Evolutionary conservation across 2,329 filamentous ascomycete species (phyloP), one percentile per base, ranked within the genome.

Genomic region (Botrytis aclada): DNA sequence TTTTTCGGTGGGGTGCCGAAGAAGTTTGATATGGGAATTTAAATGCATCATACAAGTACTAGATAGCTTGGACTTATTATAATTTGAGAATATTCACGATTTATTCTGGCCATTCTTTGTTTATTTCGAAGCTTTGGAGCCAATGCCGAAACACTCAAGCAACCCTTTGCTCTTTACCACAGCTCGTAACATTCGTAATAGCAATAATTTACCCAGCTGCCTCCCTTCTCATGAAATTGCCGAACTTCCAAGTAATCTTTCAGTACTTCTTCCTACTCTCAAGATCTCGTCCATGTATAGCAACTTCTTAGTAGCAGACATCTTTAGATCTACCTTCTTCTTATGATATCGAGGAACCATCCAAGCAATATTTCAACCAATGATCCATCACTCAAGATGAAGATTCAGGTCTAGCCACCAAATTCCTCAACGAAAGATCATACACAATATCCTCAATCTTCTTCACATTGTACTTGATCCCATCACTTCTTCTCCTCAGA

Each of bases 371-470:
- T 45, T 58, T 34, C 60, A 70, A 22, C 22, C 6, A 0, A 18
- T 39, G 34, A 70, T 47, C 43, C 37, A 54, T n/a, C 34, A 65
- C 37, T 66, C 63, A 62, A 67, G 56, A 58, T 45, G 54, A 39
- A 34, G 20, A 74, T 29, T 67, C 75, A 39, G 76, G 71, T 56
- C 76, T 80, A 54, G 91, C 89, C 66, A 97, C 86, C 80, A 98
- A 82, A 69, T 96, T 95, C 74, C 96, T 88, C 80, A 99, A 84
- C 37, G 93, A 95, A 72, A 99, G 84, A 82, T 99, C 96, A 80
- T 99, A 99, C 69, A 98, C 95, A 20, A 99, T 94, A 81, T 98
- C 96, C 85, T 99, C 96, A 20, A 98, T 94, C 82, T 97, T 95
- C 87, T 98, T 99, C 80, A 99, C 94, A 79, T 92, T 92, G 81